Percentiles rank a stretch among this genome's conserved stretches.
phyloP scores from a whole-genome alignment of 176 grass and related monocot genomes.

The Aegilops sharonensis region DNA sequence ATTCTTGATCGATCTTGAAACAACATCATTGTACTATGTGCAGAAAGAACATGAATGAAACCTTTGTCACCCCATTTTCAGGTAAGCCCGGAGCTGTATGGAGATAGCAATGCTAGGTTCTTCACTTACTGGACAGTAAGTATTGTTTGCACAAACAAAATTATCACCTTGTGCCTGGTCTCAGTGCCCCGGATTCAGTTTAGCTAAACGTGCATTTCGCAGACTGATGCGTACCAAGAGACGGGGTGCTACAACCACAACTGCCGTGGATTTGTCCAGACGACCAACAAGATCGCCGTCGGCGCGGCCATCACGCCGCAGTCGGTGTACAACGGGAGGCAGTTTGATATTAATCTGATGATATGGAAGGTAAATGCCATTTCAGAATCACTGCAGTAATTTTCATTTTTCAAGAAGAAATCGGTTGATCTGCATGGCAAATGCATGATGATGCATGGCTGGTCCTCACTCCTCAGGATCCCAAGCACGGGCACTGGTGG shows the following conservation, averaged over 20 bases:
- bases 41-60: not conserved
- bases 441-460: not conserved
- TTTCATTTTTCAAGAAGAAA: not conserved
- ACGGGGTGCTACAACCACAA: conserved; percentile 94
- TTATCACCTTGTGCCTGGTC: not conserved
- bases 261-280: conserved; percentile 75
- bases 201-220: not conserved
- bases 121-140: conserved; percentile 96
- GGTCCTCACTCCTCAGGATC: conserved; percentile 49
- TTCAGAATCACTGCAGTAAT: not conserved
- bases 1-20: not conserved
- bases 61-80: not conserved
- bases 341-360: conserved; percentile 71
- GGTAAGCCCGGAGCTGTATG: conserved; percentile 84
- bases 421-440: not conserved
- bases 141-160: not conserved
- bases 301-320: conserved; percentile 69
- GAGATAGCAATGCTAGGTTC: conserved; percentile 75
- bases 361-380: conserved; percentile 70
- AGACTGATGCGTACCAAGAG: conserved; percentile 84
- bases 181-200: too few species aligned
- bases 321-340: conserved; percentile 59
- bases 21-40: not conserved
- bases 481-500: conserved; percentile 88
- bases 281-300: conserved; percentile 77